Conservation (phyloP, 192 early-diverging fungal genomes). For the Spinellus fusiger region DNA sequence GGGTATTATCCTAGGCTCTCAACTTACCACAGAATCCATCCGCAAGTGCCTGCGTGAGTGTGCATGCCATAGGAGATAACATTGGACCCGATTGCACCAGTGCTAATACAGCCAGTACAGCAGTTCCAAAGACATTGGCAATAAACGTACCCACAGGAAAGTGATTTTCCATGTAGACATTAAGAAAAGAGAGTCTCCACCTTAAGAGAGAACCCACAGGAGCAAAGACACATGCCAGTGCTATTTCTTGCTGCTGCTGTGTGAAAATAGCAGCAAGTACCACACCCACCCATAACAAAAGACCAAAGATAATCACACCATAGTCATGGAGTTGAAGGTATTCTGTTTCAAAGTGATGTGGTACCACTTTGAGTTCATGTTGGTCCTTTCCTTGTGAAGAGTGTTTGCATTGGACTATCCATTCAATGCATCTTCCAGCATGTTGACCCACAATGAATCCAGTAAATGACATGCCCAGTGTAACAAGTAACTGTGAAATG, state of each 20-base stretch:
- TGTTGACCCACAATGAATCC: constrained; percentile 45
- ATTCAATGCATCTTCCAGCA: constrained; percentile 23
- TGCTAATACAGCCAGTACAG: constrained; percentile 35
- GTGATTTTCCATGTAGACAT: constrained; percentile 6
- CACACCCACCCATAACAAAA: constrained; percentile 30
- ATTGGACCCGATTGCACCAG: constrained; percentile 30
- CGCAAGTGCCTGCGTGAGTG: constrained; percentile 33
- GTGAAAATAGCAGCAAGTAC: constrained; percentile 26
- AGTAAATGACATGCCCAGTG: constrained; percentile 38
- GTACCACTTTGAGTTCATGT: neutral
- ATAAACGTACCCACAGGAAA: constrained; percentile 48
- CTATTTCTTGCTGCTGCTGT: constrained; percentile 22
- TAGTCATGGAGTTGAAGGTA: neutral
- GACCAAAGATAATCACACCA: neutral
- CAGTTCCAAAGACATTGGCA: constrained; percentile 43
- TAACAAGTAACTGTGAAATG: constrained; percentile 38
- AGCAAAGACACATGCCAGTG: constrained; percentile 42
- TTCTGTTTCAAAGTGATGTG: constrained; percentile 7
- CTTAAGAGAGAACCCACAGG: constrained; percentile 44
- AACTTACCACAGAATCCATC: constrained; percentile 54
- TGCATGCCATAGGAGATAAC: constrained; percentile 26
- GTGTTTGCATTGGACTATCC: neutral
- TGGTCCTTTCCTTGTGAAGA: neutral
- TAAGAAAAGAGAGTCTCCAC: constrained; percentile 45
- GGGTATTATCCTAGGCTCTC: neutral